Base-by-base conservation (phyloP, 2,329 filamentous ascomycete genomes). In the Keithomyces neogunnii region DNA sequence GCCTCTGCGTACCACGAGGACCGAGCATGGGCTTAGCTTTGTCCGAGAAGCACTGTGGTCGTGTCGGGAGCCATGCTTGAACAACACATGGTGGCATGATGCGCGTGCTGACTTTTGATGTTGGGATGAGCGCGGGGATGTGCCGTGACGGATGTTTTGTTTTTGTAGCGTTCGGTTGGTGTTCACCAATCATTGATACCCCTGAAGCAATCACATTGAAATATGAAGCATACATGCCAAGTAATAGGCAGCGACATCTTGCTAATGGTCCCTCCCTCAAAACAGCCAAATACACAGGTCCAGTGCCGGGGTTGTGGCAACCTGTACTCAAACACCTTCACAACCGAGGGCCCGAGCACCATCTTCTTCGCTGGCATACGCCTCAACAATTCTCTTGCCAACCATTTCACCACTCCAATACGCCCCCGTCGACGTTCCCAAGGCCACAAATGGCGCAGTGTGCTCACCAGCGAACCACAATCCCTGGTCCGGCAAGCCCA, bases 391-490 rank as follows among this genome's bases (percentile, higher is more conserved):
- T 62, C 83, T 79, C 64, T 73, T 77, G 1, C 78, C 90, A 35
- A 90, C 87, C 26, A 77, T 79, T 71, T 95, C 89, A 1, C 91
- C 91, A 64, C 87, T 89, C 89, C 89, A 95, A 66, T 89, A 96
- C 9, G 92, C 92, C 1, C 92, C 92, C 1, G 89, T 95, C 10
- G 85, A 87, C 4, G 91, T 96, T 0, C 91, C 92, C 55, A 96
- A 67, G 9, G 88, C 90, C 31, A 95, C 84, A 71, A 96, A 95
- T 4, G 91, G 90, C 50, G 89, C 85, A 28, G 89, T 95, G 69
- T 96, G 90, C 69, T 96, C 90, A 0, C 90, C 90, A 0, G 90
- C 90, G 57, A 96, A 75, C 90, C 90, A 96, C 7, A 96, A 63
- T 0, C 87, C 83, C 28, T 81, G 72, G 10, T 81, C 81, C 1